phyloP scores from a whole-genome alignment of 305 asterid species.

The Fraxinus latifolia region DNA sequence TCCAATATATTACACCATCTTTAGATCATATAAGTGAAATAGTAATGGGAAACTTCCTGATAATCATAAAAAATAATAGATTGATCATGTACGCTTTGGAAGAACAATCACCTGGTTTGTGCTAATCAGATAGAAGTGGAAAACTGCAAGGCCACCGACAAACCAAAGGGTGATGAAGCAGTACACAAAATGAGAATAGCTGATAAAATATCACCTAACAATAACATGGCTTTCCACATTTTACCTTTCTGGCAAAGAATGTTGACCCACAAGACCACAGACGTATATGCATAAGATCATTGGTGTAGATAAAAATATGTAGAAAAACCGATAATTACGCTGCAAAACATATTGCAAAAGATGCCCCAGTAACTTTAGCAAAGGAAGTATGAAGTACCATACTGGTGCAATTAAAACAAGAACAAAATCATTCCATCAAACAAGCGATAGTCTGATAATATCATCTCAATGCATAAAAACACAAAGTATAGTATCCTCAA shows the following conservation, averaged over 20 bases:
- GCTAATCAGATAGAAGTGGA: slow-evolving; percentile 66
- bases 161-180: slow-evolving; percentile 70
- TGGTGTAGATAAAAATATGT: slow-evolving; percentile 62
- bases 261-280: slow-evolving; percentile 45
- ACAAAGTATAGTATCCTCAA: neutral
- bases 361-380: neutral
- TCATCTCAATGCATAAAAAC: neutral
- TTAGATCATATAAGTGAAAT: neutral
- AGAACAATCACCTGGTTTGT: slow-evolving; percentile 61
- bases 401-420: neutral
- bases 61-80: too few relatives aligned
- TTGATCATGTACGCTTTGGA: neutral
- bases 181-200: slow-evolving; percentile 46
- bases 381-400: neutral
- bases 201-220: slow-evolving; percentile 40
- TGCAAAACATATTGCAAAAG: slow-evolving; percentile 30
- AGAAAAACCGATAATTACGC: slow-evolving; percentile 71
- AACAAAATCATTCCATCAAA: neutral
- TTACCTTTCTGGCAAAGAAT: slow-evolving; percentile 32
- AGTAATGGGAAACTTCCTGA: slow-evolving; percentile 36
- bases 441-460: neutral
- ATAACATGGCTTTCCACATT: slow-evolving; percentile 38
- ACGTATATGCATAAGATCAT: slow-evolving; percentile 55
- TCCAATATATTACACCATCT: neutral
- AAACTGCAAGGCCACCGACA: slow-evolving; percentile 64